phyloP scores from a whole-genome alignment of 2,329 filamentous ascomycete genomes.

The Fusarium sulawesiense region DNA sequence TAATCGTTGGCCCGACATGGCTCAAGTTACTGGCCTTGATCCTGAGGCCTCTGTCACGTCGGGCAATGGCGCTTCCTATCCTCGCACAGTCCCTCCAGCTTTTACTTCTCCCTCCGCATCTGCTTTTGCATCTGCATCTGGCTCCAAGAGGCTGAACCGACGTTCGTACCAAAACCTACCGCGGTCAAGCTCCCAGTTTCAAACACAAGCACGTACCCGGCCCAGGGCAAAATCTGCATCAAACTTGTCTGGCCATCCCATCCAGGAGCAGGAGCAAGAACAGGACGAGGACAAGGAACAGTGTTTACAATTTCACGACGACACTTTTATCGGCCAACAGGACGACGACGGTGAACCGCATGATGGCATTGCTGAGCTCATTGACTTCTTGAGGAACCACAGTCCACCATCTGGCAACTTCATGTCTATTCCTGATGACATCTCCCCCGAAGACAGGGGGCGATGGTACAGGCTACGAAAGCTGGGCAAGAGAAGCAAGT shows the following conservation, averaged over 20 bases:
- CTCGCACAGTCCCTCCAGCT: slow-evolving; percentile 27
- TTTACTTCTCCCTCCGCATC: slow-evolving; percentile 17
- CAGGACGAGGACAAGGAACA: slow-evolving; percentile 1
- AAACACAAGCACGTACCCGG: slow-evolving; percentile 29
- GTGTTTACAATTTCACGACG: slow-evolving; percentile 36
- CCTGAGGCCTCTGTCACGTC: slow-evolving; percentile 39
- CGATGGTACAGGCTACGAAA: slow-evolving; percentile 58
- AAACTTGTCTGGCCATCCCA: slow-evolving; percentile 34
- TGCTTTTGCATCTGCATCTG: slow-evolving; percentile 6
- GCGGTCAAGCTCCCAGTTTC: slow-evolving; percentile 1
- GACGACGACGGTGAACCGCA: slow-evolving; percentile 24
- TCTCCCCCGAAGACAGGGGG: slow-evolving; percentile 49
- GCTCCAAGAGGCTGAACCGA: slow-evolving; percentile 6
- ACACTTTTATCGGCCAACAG: slow-evolving; percentile 35
- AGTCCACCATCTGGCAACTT: slow-evolving; percentile 62
- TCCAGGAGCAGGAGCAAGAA: slow-evolving; percentile 10
- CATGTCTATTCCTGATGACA: slow-evolving; percentile 58
- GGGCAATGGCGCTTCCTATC: slow-evolving; percentile 36
- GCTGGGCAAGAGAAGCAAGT: slow-evolving; percentile 54
- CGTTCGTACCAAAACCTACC: slow-evolving; percentile 15
- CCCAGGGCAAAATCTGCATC: slow-evolving; percentile 42
- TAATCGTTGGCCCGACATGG: slow-evolving; percentile 41
- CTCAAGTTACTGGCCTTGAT: slow-evolving; percentile 36
- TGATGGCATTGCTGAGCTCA: slow-evolving; percentile 52
- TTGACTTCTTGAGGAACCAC: slow-evolving; percentile 62